Evolutionary conservation across 345 rosid genomes (phyloP).

Genomic region (Arabis alpina): DNA sequence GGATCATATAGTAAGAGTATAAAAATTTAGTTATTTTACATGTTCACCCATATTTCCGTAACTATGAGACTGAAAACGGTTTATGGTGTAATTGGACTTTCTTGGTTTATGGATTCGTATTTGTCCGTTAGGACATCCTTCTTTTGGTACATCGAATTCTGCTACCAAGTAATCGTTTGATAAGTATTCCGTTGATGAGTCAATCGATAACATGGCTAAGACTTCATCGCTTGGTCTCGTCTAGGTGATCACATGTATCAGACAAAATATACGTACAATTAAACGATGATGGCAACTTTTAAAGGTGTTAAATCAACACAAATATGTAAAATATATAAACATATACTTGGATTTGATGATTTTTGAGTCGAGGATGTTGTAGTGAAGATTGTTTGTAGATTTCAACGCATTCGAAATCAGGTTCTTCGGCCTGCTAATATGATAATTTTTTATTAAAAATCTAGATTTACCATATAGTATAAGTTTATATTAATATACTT

Average conservation of each 20-base stretch:
- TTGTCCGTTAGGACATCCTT: conserved; percentile 28
- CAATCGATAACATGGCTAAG: conserved; percentile 14
- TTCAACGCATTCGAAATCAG: conserved; percentile 9
- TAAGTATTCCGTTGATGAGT: not conserved
- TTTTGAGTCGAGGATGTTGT: not conserved
- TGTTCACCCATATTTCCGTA: too few species aligned
- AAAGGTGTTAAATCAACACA: not conserved
- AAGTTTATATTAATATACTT: not conserved
- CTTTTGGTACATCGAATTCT: conserved; percentile 19
- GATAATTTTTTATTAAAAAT: not conserved
- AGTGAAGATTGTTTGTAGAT: conserved; percentile 22
- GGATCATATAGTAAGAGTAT: not conserved
- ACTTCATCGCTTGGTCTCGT: conserved; percentile 18
- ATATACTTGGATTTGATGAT: too few species aligned
- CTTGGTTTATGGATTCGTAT: conserved; percentile 30
- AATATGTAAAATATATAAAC: not conserved
- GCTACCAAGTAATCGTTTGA: not conserved
- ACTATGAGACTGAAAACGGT: too few species aligned
- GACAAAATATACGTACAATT: not conserved
- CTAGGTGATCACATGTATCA: not conserved
- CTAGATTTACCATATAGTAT: too few species aligned
- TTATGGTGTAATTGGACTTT: not conserved
- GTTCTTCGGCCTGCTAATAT: conserved; percentile 13
- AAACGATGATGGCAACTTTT: not conserved
- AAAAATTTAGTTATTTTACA: not conserved